Evolutionary conservation across 2,329 filamentous ascomycete species (phyloP), one percentile per base, ranked within the genome.

Genomic region (Coniochaeta sp.): DNA sequence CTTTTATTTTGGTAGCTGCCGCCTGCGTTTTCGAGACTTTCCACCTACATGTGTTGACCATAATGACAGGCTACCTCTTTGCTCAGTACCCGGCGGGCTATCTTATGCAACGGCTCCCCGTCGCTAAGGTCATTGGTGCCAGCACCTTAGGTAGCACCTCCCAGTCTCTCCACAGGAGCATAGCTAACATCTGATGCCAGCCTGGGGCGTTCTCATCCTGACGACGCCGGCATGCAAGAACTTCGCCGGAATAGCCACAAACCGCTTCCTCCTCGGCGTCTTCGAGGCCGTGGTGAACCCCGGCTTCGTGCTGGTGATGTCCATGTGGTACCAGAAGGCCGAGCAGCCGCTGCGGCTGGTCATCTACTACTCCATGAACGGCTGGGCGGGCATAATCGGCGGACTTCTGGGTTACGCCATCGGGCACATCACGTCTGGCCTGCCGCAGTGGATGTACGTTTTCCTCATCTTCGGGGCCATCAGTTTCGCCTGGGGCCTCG

Each of bases 301-400:
- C 1, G 79, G 78, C 0, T 81, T 84, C 61, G 81, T 84, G 70
- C 69, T 85, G 6, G 80, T 85, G 52, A 85, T 81, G 0, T 76
- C 76, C 19, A 84, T 84, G 80, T 86, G 82, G 81, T 70, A 69
- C 62, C 65, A 62, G n/a, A 61, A 63, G 33, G 68, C 71, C 2
- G 79, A 82, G 66, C 80, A 82, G 64, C 78, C 79, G 0, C 69
- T 84, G 5, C 77, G 82, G 0, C 74, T 83, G 7, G 81, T 81
- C 57, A 72, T 78, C 0, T 86, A 81, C 69, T 85, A 84, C 65
- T 80, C 79, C 62, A 65, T 64, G 60, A 85, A 86, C 63, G 84
- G 84, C 2, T 74, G 86, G 14, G 83, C 82, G 2, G 84, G 81
- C 14, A 84, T 85, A 79, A 82, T 86, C 59, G 84, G 84, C n/a